A percentile compares a stretch with the other conserved stretches of the same genome.
These are phyloP conservation scores for Monosporozyma aerobia DNA, from an alignment of 805 yeast species.

Conservation along the genomic window DNA sequence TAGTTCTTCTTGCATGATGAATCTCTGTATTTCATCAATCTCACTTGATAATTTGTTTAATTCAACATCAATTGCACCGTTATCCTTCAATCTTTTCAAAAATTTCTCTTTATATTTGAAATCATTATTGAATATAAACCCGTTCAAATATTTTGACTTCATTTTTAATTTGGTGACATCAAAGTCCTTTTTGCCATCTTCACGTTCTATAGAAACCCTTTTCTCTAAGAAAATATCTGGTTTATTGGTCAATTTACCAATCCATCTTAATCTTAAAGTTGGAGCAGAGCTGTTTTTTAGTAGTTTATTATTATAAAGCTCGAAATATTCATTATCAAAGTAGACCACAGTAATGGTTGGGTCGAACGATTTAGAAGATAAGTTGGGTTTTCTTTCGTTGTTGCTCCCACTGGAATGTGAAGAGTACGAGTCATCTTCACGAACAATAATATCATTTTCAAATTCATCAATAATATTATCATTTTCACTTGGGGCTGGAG, in stretches of 20 bases:
- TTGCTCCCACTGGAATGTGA: conserved; percentile 37
- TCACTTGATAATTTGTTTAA: conserved; percentile 45
- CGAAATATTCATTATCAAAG: conserved; percentile 77
- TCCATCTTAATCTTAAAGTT: conserved; percentile 82
- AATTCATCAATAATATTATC: conserved; percentile 21
- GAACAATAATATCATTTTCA: conserved; percentile 20
- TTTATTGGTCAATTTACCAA: conserved; percentile 68
- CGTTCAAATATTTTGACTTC: conserved; percentile 75
- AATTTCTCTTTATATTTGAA: conserved; percentile 40
- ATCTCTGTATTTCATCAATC: conserved; percentile 51
- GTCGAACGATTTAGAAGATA: conserved; percentile 40
- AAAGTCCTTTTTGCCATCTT: conserved; percentile 39
- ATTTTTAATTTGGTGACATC: conserved; percentile 58
- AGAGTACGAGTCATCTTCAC: conserved; percentile 18
- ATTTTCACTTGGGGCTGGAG: conserved; percentile 30
- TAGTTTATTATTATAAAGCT: conserved; percentile 76
- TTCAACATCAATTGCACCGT: conserved; percentile 44
- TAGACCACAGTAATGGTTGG: conserved; percentile 81
- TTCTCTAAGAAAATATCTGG: conserved; percentile 78
- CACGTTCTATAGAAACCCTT: conserved; percentile 52
- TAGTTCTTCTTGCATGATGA: conserved; percentile 54
- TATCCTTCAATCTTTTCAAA: conserved; percentile 52
- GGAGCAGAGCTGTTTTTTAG: conserved; percentile 60
- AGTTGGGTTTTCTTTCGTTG: conserved; percentile 21
- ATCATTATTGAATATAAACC: conserved; percentile 50